These are phyloP conservation scores for Heliocybe sulcata DNA, from an alignment of 1,284 basidiomycete genomes.

Conservation along the genomic window DNA sequence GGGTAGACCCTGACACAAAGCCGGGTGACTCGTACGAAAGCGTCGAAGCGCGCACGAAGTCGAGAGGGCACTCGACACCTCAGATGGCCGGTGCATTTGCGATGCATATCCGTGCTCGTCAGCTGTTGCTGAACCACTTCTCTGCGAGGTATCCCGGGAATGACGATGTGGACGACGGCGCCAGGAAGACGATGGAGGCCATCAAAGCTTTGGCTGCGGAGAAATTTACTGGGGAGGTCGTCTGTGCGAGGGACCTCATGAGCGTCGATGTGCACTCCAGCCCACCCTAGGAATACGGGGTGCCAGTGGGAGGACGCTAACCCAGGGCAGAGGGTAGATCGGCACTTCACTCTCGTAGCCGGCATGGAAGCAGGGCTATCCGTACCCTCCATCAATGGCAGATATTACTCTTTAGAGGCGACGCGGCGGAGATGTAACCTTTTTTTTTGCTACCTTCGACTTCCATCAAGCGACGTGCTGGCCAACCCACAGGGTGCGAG, in stretches of 20 bases:
- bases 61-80: slow-evolving; percentile 88
- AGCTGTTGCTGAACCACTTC: slow-evolving; percentile 83
- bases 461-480: too few species aligned
- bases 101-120: slow-evolving; percentile 52
- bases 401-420: too few species aligned
- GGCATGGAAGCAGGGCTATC: too few species aligned
- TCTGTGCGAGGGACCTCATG: slow-evolving; percentile 71
- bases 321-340: slow-evolving; percentile 4
- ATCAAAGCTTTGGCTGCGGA: slow-evolving; percentile 49
- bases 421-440: too few species aligned
- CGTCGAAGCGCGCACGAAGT: slow-evolving; percentile 65
- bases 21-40: slow-evolving; percentile 47
- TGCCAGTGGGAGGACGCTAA: neutral
- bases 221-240: slow-evolving; percentile 44
- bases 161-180: slow-evolving; percentile 35
- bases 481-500: too few species aligned
- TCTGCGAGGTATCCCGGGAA: slow-evolving; percentile 42
- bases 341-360: neutral
- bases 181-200: slow-evolving; percentile 49
- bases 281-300: neutral
- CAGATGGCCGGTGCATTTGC: slow-evolving; percentile 88
- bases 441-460: too few species aligned
- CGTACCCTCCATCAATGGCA: too few species aligned
- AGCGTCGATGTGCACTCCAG: slow-evolving; percentile 42
- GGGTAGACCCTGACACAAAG: slow-evolving; percentile 49